These are phyloP conservation scores for Hypomontagnella submonticulosa DNA, from an alignment of 495 filamentous ascomycete species.

Conservation along the genomic window DNA sequence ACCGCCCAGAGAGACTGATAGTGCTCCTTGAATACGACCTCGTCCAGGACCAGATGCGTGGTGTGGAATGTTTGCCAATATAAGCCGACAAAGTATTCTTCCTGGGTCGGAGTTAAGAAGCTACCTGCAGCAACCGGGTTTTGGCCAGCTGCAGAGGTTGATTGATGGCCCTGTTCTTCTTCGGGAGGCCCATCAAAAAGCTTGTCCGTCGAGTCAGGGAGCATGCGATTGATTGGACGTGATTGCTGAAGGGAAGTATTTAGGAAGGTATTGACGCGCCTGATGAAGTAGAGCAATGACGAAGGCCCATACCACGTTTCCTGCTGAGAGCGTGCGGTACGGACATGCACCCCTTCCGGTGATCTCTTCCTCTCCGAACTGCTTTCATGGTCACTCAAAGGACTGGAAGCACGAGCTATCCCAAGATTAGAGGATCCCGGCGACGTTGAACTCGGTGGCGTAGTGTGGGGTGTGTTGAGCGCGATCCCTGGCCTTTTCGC, in stretches of 20 bases:
- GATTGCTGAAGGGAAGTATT: conserved; percentile 48
- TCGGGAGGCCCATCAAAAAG: conserved; percentile 21
- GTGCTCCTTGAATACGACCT: conserved; percentile 58
- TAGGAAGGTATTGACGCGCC: conserved; percentile 51
- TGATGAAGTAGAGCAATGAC: conserved; percentile 56
- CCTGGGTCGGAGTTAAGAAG: conserved; percentile 48
- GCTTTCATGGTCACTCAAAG: conserved; percentile 21
- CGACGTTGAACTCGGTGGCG: conserved; percentile 15
- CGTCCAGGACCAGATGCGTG: conserved; percentile 52
- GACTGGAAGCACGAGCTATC: background rate
- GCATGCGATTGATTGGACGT: conserved; percentile 35
- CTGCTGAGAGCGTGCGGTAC: conserved; percentile 44
- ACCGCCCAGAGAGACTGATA: conserved; percentile 59
- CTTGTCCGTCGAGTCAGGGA: conserved; percentile 27
- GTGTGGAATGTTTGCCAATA: conserved; percentile 60
- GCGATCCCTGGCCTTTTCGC: conserved; percentile 10
- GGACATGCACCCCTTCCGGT: conserved; percentile 46
- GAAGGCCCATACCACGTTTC: conserved; percentile 55
- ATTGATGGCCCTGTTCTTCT: conserved; percentile 5
- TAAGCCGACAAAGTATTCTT: conserved; percentile 58
- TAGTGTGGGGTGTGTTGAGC: conserved; percentile 7
- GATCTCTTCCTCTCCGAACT: conserved; percentile 25
- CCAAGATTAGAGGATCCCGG: conserved; percentile 7
- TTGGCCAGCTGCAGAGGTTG: background rate
- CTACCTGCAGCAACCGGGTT: conserved; percentile 3